Percentiles rank a stretch among this genome's conserved stretches.
These are phyloP conservation scores for Phaeoacremonium minimum DNA, from an alignment of 2,329 filamentous ascomycete genomes.

Conservation along the genomic window DNA sequence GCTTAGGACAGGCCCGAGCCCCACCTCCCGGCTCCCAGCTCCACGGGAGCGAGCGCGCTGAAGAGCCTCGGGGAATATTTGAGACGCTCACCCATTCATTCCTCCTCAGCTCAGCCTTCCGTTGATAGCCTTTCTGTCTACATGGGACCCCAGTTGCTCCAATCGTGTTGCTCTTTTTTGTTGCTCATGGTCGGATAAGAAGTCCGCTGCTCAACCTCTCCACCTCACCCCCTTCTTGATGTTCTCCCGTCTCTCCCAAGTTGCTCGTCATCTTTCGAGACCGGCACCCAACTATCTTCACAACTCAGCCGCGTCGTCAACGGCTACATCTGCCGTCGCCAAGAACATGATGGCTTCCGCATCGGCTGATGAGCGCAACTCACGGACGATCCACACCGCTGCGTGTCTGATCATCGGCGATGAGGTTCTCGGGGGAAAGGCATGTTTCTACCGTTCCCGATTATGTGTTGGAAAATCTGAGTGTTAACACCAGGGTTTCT, in stretches of 20 bases:
- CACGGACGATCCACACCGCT: conserved; percentile 77
- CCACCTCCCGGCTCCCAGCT: no score
- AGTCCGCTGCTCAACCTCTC: no score
- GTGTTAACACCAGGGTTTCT: conserved; percentile 3
- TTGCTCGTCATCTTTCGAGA: conserved; percentile 65
- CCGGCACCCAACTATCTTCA: conserved; percentile 48
- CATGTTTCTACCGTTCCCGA: conserved; percentile 27
- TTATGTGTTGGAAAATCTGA: not conserved
- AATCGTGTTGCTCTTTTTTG: no score
- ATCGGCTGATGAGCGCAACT: conserved; percentile 47
- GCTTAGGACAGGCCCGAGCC: no score
- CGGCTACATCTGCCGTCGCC: not conserved
- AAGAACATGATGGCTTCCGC: conserved; percentile 39
- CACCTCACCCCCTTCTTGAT: conserved; percentile 38
- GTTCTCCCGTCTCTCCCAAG: conserved; percentile 71
- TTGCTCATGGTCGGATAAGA: no score
- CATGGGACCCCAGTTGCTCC: no score
- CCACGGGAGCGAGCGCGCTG: no score
- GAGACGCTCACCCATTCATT: no score
- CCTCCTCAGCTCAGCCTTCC: no score
- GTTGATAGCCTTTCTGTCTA: no score
- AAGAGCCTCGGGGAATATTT: no score
- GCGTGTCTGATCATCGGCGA: conserved; percentile 96
- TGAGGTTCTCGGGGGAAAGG: conserved; percentile 93
- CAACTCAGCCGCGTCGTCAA: conserved; percentile 9